phyloP scores from a whole-genome alignment of 805 yeast species.

The Ogataea parapolymorpha region DNA sequence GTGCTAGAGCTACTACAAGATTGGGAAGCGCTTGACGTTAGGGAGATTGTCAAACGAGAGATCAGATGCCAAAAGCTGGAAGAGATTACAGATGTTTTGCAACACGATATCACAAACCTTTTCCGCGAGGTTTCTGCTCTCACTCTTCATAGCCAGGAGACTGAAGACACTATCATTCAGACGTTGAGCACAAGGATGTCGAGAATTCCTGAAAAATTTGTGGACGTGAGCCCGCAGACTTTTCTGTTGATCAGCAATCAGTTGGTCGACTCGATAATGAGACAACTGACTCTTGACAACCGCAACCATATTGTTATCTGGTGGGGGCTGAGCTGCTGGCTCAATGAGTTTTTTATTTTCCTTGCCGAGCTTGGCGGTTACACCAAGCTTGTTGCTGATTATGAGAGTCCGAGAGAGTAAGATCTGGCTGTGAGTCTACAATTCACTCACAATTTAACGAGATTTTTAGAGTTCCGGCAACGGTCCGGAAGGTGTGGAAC shows the following conservation, averaged over 20 bases:
- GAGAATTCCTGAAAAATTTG: constrained; percentile 35
- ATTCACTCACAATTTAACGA: constrained; percentile 3
- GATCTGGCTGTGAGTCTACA: constrained; percentile 15
- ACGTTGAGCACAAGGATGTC: constrained; percentile 16
- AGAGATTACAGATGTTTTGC: constrained; percentile 33
- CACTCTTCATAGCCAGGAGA: constrained; percentile 1
- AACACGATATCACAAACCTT: constrained; percentile 31
- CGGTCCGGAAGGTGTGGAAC: neutral
- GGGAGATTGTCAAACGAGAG: constrained; percentile 16
- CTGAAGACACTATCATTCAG: constrained; percentile 15
- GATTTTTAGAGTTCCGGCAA: neutral
- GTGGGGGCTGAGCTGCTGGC: constrained; percentile 77
- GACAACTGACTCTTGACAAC: constrained; percentile 59
- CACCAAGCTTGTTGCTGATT: neutral
- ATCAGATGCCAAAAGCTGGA: neutral
- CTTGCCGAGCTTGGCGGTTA: constrained; percentile 59
- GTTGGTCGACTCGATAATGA: constrained; percentile 52
- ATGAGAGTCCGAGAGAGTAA: constrained; percentile 13
- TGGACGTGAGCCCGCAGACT: constrained; percentile 50
- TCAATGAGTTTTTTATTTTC: constrained; percentile 70
- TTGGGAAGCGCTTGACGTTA: constrained; percentile 42
- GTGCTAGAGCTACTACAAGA: constrained; percentile 15
- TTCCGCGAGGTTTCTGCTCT: neutral
- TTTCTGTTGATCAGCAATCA: constrained; percentile 53
- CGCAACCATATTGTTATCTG: constrained; percentile 62